Evolutionary conservation across 2,329 filamentous ascomycete genomes (phyloP), one percentile per base, ranked within the genome.

Genomic region (Plectosphaerella sp.): DNA sequence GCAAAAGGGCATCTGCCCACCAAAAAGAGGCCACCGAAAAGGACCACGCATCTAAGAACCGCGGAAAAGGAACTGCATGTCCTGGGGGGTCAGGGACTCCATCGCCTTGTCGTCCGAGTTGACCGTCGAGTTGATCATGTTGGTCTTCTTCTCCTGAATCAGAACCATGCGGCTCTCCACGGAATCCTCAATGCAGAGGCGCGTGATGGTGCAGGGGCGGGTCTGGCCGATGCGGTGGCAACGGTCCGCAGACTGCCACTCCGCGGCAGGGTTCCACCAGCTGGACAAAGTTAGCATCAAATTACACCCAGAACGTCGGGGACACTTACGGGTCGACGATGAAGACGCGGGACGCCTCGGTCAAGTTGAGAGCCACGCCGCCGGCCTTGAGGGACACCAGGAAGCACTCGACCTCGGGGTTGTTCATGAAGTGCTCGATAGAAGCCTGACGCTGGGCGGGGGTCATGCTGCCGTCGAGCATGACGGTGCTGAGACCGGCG

Each of bases 231-330:
- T 99, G 52, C 94, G 91, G 71, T 97, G 94, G 64, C 88, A 91
- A 58, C 89, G 83, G 67, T 99, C 94, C 3, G 94, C 94, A 56
- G 89, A 94, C 72, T 99, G 94, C 94, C 94, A 99, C 72, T 99
- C 94, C 0, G 93, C 93, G n/a, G 92, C 92, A n/a, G 94, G 94
- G 61, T 97, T 97, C 94, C 94, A 99, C 94, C 94, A 97, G 8
- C 59, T 68, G 68, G 46, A 18, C 12, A 18, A 46, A 16, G 58
- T 57, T 42, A 55, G 47, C 16, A 24, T n/a, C n/a, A n/a, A n/a
- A n/a, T n/a, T n/a, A n/a, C n/a, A n/a, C n/a, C n/a, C n/a, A 16
- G 16, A 2, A 7, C 11, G 33, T 42, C 12, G 42, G 33, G 33
- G 20, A 18, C 43, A 87, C 88, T 81, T 83, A 92, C 78, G 94